Evolutionary conservation across 2,329 filamentous ascomycete species (phyloP).

Genomic region (Colletotrichum navitas): DNA sequence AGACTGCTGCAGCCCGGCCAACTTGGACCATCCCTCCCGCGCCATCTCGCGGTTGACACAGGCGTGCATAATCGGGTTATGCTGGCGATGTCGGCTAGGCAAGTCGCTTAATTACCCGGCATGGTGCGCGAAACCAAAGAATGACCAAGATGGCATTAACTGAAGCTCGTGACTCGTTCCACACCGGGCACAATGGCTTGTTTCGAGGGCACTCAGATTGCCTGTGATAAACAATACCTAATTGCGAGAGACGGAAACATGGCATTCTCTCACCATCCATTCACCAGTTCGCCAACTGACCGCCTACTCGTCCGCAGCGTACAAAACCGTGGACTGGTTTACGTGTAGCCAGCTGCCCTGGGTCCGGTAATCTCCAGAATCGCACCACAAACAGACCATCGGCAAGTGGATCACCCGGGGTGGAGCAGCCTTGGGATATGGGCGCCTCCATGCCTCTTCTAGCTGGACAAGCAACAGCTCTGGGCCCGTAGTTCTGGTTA

Average conservation of each 20-base stretch:
- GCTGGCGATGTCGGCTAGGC: neutral
- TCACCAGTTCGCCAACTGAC: neutral
- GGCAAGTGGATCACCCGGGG: conserved; percentile 40
- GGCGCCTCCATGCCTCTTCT: conserved; percentile 2
- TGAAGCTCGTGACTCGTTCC: neutral
- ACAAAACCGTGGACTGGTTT: neutral
- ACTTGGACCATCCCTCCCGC: neutral
- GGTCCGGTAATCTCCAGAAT: conserved; percentile 35
- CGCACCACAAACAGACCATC: conserved; percentile 40
- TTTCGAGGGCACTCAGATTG: neutral
- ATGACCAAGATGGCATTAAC: neutral
- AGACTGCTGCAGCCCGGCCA: too few species aligned
- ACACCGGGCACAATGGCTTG: neutral
- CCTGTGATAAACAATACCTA: neutral
- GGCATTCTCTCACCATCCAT: neutral
- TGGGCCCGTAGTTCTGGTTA: neutral
- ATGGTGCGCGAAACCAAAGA: neutral
- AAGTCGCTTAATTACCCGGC: neutral
- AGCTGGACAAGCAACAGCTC: conserved; percentile 23
- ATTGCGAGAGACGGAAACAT: neutral
- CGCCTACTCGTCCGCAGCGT: neutral
- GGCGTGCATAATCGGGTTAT: conserved; percentile 2
- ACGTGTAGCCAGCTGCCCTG: conserved; percentile 14
- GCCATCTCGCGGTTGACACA: conserved; percentile 4
- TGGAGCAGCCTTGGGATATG: conserved; percentile 21